A percentile compares a stretch with the other conserved stretches of the same genome.
These are phyloP conservation scores for Candida cerambycidarum DNA, from an alignment of 805 yeast species.

Conservation along the genomic window DNA sequence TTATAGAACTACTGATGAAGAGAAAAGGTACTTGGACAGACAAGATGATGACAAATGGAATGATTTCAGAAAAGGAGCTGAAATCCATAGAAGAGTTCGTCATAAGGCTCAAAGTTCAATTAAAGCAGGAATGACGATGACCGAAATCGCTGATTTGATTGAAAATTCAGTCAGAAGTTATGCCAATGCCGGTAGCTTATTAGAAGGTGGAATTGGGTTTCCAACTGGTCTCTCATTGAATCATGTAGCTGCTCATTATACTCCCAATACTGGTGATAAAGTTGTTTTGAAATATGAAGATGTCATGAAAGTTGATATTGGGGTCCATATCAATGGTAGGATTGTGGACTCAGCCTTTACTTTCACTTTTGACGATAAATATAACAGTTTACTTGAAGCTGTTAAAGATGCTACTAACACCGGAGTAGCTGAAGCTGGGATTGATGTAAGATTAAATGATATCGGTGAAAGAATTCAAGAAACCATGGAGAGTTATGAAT, in stretches of 20 bases:
- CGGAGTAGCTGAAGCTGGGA: slow-evolving; percentile 90
- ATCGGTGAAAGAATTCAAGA: slow-evolving; percentile 96
- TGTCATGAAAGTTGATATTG: slow-evolving; percentile 95
- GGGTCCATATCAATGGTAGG: slow-evolving; percentile 93
- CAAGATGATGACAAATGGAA: slow-evolving; percentile 66
- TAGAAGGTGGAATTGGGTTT: slow-evolving; percentile 87
- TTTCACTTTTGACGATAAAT: slow-evolving; percentile 78
- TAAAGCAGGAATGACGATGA: slow-evolving; percentile 90
- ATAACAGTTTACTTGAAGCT: slow-evolving; percentile 77
- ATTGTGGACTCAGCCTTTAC: slow-evolving; percentile 97
- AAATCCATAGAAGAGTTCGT: slow-evolving; percentile 90
- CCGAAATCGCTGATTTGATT: slow-evolving; percentile 83
- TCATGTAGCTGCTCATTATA: slow-evolving; percentile 96
- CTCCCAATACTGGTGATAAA: slow-evolving; percentile 94
- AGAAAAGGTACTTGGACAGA: slow-evolving; percentile 74
- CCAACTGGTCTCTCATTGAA: slow-evolving; percentile 97
- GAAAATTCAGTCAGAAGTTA: slow-evolving; percentile 81
- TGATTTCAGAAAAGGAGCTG: slow-evolving; percentile 94
- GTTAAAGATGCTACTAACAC: slow-evolving; percentile 93
- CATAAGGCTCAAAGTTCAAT: slow-evolving; percentile 70
- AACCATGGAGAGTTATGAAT: slow-evolving; percentile 94
- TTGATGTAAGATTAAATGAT: slow-evolving; percentile 91
- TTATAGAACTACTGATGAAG: slow-evolving; percentile 82
- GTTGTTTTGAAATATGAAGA: slow-evolving; percentile 79
- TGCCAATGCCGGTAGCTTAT: slow-evolving; percentile 63